These are phyloP conservation scores for Naganishia liquefaciens DNA, from an alignment of 1,284 basidiomycete genomes.

Conservation along the genomic window DNA sequence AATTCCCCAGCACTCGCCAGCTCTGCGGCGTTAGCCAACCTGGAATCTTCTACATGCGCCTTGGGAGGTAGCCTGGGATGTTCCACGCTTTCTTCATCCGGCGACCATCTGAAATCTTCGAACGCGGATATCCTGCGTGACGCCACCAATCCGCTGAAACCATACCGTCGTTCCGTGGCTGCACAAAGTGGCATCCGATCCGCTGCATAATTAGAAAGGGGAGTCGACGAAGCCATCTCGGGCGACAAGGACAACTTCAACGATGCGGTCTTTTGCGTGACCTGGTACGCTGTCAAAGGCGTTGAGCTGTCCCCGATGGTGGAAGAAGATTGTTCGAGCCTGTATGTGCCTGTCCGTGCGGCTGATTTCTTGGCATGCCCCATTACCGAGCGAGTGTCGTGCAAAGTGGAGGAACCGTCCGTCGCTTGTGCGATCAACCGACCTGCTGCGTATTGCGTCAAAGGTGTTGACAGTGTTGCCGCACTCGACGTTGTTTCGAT, in stretches of 20 bases:
- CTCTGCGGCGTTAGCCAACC: too few relatives aligned
- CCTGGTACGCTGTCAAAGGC: constrained; percentile 6
- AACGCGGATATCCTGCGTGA: too few relatives aligned
- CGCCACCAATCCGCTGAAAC: too few relatives aligned
- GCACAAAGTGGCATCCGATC: too few relatives aligned
- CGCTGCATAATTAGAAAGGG: constrained; percentile 16
- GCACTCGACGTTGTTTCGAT: not conserved
- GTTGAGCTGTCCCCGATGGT: not conserved
- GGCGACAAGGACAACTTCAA: not conserved
- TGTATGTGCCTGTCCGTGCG: not conserved
- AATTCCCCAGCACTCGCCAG: too few relatives aligned
- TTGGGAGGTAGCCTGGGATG: too few relatives aligned
- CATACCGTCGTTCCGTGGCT: too few relatives aligned
- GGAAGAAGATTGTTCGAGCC: not conserved
- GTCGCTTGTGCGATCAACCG: too few relatives aligned
- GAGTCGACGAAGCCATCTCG: constrained; percentile 2
- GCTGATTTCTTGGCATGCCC: not conserved
- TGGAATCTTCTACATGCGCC: too few relatives aligned
- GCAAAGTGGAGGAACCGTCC: not conserved
- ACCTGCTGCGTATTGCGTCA: constrained; percentile 8
- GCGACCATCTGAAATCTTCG: too few relatives aligned
- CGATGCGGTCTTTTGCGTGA: not conserved
- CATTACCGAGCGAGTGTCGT: too few relatives aligned
- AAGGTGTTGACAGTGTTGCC: not conserved
- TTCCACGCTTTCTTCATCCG: too few relatives aligned